A percentile compares a stretch with the other conserved stretches of the same genome.
These are phyloP conservation scores for Candida montana DNA, from an alignment of 805 yeast genomes.

Conservation along the genomic window DNA sequence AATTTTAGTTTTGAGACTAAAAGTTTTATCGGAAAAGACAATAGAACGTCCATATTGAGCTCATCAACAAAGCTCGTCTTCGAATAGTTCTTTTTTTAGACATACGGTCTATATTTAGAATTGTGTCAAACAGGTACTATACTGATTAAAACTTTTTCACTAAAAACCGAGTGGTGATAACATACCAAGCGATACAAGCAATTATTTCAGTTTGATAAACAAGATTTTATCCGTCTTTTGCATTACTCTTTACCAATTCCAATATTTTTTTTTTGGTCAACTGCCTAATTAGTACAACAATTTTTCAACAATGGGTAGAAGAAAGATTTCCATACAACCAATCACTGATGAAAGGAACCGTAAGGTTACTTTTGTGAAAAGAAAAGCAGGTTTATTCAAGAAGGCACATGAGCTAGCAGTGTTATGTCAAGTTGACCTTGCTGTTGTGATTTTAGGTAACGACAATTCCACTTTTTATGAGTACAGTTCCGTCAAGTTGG, in stretches of 20 bases:
- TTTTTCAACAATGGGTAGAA: conserved; percentile 97
- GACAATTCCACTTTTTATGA: conserved; percentile 77
- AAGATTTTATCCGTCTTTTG: no score
- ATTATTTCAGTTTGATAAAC: no score
- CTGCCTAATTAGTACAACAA: no score
- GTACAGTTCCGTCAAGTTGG: conserved; percentile 67
- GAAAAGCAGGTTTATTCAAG: conserved; percentile 91
- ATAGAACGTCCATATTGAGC: neutral
- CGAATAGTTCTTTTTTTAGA: conserved; percentile 7
- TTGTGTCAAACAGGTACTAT: conserved; percentile 8
- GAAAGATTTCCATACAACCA: conserved; percentile 92
- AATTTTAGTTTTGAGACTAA: no score
- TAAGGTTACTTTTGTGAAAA: conserved; percentile 82
- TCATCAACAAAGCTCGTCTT: neutral
- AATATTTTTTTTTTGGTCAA: neutral
- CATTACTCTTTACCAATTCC: no score
- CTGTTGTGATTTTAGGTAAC: conserved; percentile 81
- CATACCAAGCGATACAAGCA: no score
- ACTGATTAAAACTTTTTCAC: neutral
- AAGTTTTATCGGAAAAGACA: no score
- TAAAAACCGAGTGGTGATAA: no score
- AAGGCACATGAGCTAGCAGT: conserved; percentile 62
- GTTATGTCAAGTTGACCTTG: conserved; percentile 87
- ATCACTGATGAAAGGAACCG: conserved; percentile 84
- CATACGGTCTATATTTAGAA: conserved; percentile 8